Evolutionary conservation across 2,329 filamentous ascomycete species (phyloP).

Genomic region (Pseudogymnoascus sp.): DNA sequence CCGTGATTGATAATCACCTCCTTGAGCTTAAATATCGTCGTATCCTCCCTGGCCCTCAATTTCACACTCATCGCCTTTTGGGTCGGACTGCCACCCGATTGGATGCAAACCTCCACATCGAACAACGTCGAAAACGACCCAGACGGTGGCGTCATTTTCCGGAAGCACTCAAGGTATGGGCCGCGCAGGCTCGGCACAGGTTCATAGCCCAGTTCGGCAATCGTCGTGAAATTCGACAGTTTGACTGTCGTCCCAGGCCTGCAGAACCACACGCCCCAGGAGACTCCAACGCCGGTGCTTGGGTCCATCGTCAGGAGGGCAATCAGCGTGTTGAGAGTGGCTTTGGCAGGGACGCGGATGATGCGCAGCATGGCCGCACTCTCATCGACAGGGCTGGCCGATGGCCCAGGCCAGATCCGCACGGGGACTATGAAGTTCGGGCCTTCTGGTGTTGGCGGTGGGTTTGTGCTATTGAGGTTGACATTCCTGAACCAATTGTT

Average conservation of each 20-base stretch:
- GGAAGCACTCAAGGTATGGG: not conserved
- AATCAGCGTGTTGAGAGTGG: not conserved
- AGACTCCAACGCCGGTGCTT: not conserved
- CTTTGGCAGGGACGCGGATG: not conserved
- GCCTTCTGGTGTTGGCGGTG: not conserved
- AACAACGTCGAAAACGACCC: no score
- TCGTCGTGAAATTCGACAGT: not conserved
- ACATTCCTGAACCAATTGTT: not conserved
- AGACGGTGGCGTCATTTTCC: not conserved
- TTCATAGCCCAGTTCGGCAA: not conserved
- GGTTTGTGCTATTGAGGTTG: not conserved
- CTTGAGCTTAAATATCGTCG: not conserved
- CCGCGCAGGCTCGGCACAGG: not conserved
- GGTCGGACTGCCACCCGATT: no score
- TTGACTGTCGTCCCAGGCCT: not conserved
- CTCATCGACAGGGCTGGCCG: not conserved
- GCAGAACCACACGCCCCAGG: not conserved
- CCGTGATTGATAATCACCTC: not conserved
- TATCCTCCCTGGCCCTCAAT: not conserved
- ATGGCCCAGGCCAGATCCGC: not conserved
- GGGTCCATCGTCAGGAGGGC: not conserved
- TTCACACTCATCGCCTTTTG: no score
- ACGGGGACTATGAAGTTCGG: not conserved
- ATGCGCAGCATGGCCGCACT: not conserved
- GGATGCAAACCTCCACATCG: no score